Base-by-base conservation (phyloP, 371 early-diverging fungal genomes). In the Mucor circinelloides region DNA sequence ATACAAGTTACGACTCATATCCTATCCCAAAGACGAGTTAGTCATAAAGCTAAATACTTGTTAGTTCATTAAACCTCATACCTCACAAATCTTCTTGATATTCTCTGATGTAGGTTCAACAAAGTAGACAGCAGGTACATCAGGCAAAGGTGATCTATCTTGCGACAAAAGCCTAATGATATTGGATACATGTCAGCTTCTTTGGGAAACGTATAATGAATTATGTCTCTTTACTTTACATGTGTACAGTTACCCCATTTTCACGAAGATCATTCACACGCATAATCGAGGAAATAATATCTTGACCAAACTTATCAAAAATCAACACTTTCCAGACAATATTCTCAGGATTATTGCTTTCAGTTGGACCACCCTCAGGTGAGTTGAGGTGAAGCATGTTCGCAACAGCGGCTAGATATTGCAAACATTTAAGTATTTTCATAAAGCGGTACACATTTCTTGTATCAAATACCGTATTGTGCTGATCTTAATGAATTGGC, bases 51-150 rank as follows among this genome's bases (percentile, higher is more conserved):
- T 17, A 8, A 3, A 23, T 50, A 10, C 13, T 13, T 38, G 4
- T 31, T 21, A 3, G 2, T 23, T n/a, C 7, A 2, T 23, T 19
- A 32, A 61, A 36, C 76, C 8, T 7, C 36, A 8, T 59, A 94
- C 95, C 74, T 96, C 91, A 42, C 85, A 81, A 38, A 99, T 88
- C 40, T 80, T 79, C 52, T 87, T 82, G 69, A 97, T 87, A 77
- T 93, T 97, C 52, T 95, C 94, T 1, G 86, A 76, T 17, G 92
- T 94, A 13, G 99, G 98, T 70, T 94, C 91, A 0, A 99, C 86
- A 85, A 99, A 98, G 81, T 99, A 99, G 44, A 99, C 85, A 1
- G 99, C 99, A 8, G 99, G 99, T 0, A 97, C 99, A 78, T 99
- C 99, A 1, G 93, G 87, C 50, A 99, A 93, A 10, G 94, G 80